Evolutionary conservation across 164 flowering plant species (phyloP).

Genomic region (Chloranthus sessilifolius): DNA sequence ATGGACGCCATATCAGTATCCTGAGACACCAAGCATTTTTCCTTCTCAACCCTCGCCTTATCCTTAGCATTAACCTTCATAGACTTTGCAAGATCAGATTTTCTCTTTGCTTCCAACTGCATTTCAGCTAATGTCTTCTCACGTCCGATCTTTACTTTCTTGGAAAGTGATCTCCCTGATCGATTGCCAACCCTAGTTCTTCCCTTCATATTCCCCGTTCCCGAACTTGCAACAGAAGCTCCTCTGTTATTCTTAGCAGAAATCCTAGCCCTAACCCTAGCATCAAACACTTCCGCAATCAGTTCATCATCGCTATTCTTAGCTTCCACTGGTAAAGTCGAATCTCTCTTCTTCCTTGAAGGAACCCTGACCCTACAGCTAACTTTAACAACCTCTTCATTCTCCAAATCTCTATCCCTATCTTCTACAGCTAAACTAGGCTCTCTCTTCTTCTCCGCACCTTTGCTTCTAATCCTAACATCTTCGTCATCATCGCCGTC

Average conservation of each 20-base stretch:
- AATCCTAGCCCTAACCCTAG: neutral
- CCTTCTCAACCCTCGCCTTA: slow-evolving; percentile 9
- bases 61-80: slow-evolving; percentile 1
- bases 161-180: slow-evolving; percentile 7
- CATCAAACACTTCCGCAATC: too few species aligned
- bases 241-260: neutral
- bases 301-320: too few species aligned
- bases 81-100: too few species aligned
- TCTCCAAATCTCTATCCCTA: slow-evolving; percentile 15
- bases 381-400: slow-evolving; percentile 15
- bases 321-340: too few species aligned
- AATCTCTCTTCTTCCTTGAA: too few species aligned
- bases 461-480: slow-evolving; percentile 5
- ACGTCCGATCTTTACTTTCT: slow-evolving; percentile 22
- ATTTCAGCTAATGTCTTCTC: slow-evolving; percentile 75
- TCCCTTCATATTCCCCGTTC: neutral
- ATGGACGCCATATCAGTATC: slow-evolving; percentile 36
- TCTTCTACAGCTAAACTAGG: too few species aligned
- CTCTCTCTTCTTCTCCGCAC: slow-evolving; percentile 8
- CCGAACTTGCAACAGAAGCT: neutral
- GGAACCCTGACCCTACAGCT: too few species aligned
- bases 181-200: neutral
- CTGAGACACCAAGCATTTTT: slow-evolving; percentile 5
- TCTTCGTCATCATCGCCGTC: too few species aligned
- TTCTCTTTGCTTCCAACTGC: slow-evolving; percentile 19